These are phyloP conservation scores for Berkeleyomyces basicola DNA, from an alignment of 2,329 filamentous ascomycete genomes.

Conservation along the genomic window DNA sequence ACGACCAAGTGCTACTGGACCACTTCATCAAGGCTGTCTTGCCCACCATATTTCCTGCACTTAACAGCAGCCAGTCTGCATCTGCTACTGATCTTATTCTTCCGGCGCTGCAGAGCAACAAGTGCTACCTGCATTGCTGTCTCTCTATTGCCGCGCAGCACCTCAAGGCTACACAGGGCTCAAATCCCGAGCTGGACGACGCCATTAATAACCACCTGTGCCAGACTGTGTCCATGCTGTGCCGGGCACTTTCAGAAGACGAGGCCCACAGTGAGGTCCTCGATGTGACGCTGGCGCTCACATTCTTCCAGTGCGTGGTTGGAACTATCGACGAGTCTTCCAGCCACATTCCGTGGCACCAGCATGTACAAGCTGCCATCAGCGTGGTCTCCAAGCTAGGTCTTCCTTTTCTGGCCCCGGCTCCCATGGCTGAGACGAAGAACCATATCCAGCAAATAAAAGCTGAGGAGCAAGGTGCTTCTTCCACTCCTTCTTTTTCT, in stretches of 20 bases:
- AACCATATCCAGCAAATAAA: not conserved
- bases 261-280: slow-evolving; percentile 75
- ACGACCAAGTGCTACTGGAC: slow-evolving; percentile 70
- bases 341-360: slow-evolving; percentile 88
- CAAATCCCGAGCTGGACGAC: slow-evolving; percentile 60
- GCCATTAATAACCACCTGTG: slow-evolving; percentile 89
- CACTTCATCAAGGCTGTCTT: slow-evolving; percentile 84
- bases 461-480: slow-evolving; percentile 15
- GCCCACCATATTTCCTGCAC: slow-evolving; percentile 77
- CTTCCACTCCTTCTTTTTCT: not conserved
- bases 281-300: slow-evolving; percentile 84
- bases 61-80: slow-evolving; percentile 76
- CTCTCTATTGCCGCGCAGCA: slow-evolving; percentile 86
- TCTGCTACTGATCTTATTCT: slow-evolving; percentile 70
- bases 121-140: slow-evolving; percentile 88
- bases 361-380: slow-evolving; percentile 85
- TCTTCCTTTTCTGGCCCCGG: slow-evolving; percentile 31
- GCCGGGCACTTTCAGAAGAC: slow-evolving; percentile 63
- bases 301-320: slow-evolving; percentile 83
- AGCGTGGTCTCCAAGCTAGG: slow-evolving; percentile 74
- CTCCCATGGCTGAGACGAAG: slow-evolving; percentile 20
- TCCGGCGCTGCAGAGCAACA: slow-evolving; percentile 78
- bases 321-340: slow-evolving; percentile 71
- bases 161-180: slow-evolving; percentile 55
- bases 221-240: slow-evolving; percentile 71